phyloP scores from a whole-genome alignment of 2,329 filamentous ascomycete genomes.

The Aspergillus phoenicis region DNA sequence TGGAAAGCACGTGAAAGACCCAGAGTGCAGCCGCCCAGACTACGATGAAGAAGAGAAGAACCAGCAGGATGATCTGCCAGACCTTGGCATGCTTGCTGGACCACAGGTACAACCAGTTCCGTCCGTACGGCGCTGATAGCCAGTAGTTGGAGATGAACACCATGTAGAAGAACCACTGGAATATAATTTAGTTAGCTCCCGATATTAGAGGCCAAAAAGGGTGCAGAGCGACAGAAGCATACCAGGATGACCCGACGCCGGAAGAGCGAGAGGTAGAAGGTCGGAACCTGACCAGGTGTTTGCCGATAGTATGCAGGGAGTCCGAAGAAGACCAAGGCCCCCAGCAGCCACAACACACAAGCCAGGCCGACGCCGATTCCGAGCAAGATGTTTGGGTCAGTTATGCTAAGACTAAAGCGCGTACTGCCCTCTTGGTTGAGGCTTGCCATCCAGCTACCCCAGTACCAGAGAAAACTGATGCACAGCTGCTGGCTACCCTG shows the following conservation, averaged over 20 bases:
- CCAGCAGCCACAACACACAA: conserved; percentile 7
- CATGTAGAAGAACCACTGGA: conserved; percentile 56
- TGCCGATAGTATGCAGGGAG: conserved; percentile 3
- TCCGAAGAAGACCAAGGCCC: conserved; percentile 6
- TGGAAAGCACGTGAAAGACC: conserved; percentile 57
- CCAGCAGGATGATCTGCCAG: conserved; percentile 60
- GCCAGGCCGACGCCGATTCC: conserved; percentile 4
- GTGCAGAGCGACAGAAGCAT: neutral
- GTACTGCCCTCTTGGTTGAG: conserved; percentile 6
- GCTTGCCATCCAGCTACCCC: conserved; percentile 10
- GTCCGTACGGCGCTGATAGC: conserved; percentile 64
- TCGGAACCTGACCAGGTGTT: conserved; percentile 1
- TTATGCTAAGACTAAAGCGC: conserved; percentile 1
- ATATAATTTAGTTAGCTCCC: conserved; percentile 61
- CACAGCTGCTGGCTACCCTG: conserved; percentile 9
- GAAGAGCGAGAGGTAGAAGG: conserved; percentile 8
- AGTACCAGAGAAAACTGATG: conserved; percentile 11
- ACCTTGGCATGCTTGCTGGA: conserved; percentile 55
- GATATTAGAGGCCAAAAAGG: neutral
- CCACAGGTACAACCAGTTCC: conserved; percentile 66
- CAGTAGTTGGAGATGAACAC: conserved; percentile 68
- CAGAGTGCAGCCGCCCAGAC: conserved; percentile 54
- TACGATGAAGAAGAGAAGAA: conserved; percentile 50
- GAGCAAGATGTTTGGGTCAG: neutral
- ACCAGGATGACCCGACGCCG: conserved; percentile 7